Percentiles rank a stretch among this genome's conserved stretches.
Evolutionary conservation across 2,329 filamentous ascomycete genomes (phyloP).

Genomic region (Hymenoscyphus fraxineus): DNA sequence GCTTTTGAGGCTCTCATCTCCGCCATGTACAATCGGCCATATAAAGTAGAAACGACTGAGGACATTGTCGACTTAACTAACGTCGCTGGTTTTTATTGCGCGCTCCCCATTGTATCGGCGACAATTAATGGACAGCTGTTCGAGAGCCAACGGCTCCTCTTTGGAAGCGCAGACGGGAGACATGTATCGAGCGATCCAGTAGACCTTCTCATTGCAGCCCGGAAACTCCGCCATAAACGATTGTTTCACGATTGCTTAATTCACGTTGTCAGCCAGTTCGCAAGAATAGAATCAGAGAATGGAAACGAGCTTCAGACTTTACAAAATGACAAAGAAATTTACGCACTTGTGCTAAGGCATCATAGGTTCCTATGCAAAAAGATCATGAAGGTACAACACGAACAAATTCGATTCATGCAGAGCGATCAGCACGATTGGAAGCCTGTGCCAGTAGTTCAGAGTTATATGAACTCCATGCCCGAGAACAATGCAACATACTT

Average conservation of each 20-base stretch:
- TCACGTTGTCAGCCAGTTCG: neutral
- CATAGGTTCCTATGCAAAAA: neutral
- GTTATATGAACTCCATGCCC: too few relatives aligned
- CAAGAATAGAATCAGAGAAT: too few relatives aligned
- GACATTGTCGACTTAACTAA: neutral
- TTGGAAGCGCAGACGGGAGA: too few relatives aligned
- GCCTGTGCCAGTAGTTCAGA: too few relatives aligned
- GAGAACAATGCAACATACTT: too few relatives aligned
- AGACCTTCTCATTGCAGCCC: neutral
- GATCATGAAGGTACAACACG: neutral
- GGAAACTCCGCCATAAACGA: neutral
- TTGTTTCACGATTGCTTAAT: neutral
- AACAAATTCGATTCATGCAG: neutral
- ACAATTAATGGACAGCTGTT: neutral
- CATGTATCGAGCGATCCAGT: neutral
- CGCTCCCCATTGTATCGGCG: neutral
- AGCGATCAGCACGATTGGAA: neutral
- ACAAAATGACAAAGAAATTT: neutral
- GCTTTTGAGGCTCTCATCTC: too few relatives aligned
- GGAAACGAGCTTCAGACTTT: too few relatives aligned
- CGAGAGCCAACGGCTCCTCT: too few relatives aligned
- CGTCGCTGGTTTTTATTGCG: neutral
- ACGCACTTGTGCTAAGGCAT: neutral
- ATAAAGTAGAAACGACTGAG: too few relatives aligned
- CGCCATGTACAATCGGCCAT: neutral